A percentile compares a stretch with the other conserved stretches of the same genome.
These are phyloP conservation scores for Kodamaea sagamina DNA, from an alignment of 805 yeast genomes.

Conservation along the genomic window DNA sequence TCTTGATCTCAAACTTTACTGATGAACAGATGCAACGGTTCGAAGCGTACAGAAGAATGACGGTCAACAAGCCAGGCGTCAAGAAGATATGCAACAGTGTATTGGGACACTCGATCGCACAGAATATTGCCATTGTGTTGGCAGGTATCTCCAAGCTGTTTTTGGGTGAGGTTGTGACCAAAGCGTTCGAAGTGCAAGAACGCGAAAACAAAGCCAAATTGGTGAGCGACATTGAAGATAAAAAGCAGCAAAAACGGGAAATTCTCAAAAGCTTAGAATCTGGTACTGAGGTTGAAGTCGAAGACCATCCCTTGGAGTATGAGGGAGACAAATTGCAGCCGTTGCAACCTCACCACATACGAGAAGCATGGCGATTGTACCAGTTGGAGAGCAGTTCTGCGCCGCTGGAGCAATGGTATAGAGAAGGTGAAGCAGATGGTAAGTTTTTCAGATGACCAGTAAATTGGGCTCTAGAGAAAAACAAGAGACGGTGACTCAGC, in stretches of 20 bases:
- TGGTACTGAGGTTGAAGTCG: conserved; percentile 37
- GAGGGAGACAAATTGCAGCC: conserved; percentile 57
- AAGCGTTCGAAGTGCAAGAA: conserved; percentile 71
- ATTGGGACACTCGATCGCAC: conserved; percentile 77
- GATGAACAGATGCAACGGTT: conserved; percentile 84
- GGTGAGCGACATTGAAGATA: conserved; percentile 36
- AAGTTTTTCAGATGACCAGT: conserved; percentile 62
- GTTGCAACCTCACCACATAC: conserved; percentile 75
- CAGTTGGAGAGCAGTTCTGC: conserved; percentile 65
- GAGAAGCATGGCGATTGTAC: conserved; percentile 86
- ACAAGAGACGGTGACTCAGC: no score
- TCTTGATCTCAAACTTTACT: conserved; percentile 71
- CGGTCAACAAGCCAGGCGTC: conserved; percentile 62
- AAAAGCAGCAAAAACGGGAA: conserved; percentile 40
- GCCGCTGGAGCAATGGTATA: conserved; percentile 66
- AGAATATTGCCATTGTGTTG: conserved; percentile 74
- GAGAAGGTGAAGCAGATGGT: conserved; percentile 71
- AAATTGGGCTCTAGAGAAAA: no score
- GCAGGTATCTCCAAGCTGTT: conserved; percentile 88
- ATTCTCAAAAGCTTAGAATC: conserved; percentile 41
- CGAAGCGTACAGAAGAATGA: conserved; percentile 81
- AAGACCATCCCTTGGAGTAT: conserved; percentile 25
- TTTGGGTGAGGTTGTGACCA: conserved; percentile 86
- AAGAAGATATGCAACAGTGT: conserved; percentile 78
- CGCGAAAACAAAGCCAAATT: conserved; percentile 49